Percentiles rank a stretch among this genome's conserved stretches.
These are phyloP conservation scores for Thuja plicata DNA, from an alignment of 83 land plant genomes.

Conservation along the genomic window DNA sequence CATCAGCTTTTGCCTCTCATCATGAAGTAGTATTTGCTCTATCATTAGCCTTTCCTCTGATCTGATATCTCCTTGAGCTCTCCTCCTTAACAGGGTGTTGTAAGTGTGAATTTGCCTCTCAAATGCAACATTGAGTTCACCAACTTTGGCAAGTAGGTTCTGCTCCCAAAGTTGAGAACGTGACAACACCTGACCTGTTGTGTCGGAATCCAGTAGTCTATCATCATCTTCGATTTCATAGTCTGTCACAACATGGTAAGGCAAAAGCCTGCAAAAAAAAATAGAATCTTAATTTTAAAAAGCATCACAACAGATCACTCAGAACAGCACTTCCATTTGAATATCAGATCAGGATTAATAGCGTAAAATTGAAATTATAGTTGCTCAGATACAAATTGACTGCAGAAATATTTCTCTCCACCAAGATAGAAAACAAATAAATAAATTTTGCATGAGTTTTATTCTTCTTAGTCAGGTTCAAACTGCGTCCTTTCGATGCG, in stretches of 20 bases:
- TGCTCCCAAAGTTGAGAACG: constrained; percentile 83
- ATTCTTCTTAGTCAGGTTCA: not conserved
- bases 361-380: not conserved
- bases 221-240: constrained; percentile 86
- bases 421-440: not conserved
- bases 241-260: constrained; percentile 86
- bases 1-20: constrained; percentile 58
- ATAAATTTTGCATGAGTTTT: not conserved
- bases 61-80: constrained; percentile 66
- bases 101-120: constrained; percentile 77
- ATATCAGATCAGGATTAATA: not conserved
- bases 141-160: constrained; percentile 54
- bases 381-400: not conserved
- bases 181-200: constrained; percentile 57
- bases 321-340: not conserved
- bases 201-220: constrained; percentile 58
- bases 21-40: constrained; percentile 67
- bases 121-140: constrained; percentile 62
- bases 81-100: constrained; percentile 62
- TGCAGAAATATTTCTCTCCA: not conserved
- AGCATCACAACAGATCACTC: not conserved
- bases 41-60: constrained; percentile 61
- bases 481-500: not conserved
- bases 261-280: constrained; percentile 57
- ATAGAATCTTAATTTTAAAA: not conserved